phyloP scores from a whole-genome alignment of 2,329 filamentous ascomycete genomes.

The Ophiobolus disseminans region DNA sequence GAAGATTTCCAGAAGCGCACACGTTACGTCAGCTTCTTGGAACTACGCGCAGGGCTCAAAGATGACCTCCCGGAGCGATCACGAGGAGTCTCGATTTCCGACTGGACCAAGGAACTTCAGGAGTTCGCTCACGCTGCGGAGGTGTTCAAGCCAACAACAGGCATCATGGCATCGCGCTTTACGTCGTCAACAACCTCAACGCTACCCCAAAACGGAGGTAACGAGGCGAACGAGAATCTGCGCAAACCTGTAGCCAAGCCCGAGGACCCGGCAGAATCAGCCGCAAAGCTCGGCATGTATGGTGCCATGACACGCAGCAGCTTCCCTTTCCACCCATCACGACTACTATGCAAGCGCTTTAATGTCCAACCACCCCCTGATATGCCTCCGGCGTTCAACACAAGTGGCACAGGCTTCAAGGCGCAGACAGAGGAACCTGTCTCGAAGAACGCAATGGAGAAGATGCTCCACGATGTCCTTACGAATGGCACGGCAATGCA shows the following conservation, averaged over 20 bases:
- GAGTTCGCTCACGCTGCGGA: conserved; percentile 78
- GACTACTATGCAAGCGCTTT: conserved; percentile 93
- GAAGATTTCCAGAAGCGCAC: conserved; percentile 79
- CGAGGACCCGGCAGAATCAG: conserved; percentile 81
- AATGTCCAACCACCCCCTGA: conserved; percentile 79
- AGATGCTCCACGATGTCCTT: conserved; percentile 41
- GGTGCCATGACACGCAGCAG: conserved; percentile 81
- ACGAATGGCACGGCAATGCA: conserved; percentile 36
- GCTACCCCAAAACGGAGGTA: conserved; percentile 22
- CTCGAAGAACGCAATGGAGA: conserved; percentile 60
- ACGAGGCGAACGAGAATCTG: conserved; percentile 42
- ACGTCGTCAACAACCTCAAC: conserved; percentile 63
- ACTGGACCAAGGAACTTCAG: conserved; percentile 79
- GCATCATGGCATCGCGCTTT: conserved; percentile 92
- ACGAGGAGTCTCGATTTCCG: conserved; percentile 64
- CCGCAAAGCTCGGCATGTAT: conserved; percentile 91
- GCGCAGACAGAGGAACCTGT: conserved; percentile 55
- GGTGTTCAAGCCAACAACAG: conserved; percentile 91
- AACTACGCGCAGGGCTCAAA: conserved; percentile 70
- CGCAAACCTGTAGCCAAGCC: conserved; percentile 63
- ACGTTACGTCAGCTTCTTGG: conserved; percentile 84
- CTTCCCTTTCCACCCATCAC: conserved; percentile 77
- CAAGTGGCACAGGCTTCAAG: conserved; percentile 40
- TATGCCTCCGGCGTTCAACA: conserved; percentile 59
- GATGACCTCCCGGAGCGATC: conserved; percentile 65